Evolutionary conservation across 768 basidiomycete genomes (phyloP).

Genomic region (Clitopilus hobsonii): DNA sequence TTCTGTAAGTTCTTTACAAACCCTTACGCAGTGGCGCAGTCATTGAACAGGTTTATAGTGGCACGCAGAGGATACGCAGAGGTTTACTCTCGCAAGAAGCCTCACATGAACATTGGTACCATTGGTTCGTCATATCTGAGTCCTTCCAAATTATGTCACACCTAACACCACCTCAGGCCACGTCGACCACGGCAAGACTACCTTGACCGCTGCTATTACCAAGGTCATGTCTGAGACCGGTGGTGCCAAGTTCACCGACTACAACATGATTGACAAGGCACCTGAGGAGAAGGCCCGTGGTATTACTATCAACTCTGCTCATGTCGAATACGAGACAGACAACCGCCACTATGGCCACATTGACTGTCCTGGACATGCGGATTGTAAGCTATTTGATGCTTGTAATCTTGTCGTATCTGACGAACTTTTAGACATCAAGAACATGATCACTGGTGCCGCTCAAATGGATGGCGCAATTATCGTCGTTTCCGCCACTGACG

Average conservation of each 20-base stretch:
- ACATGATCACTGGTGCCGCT: constrained; percentile 99
- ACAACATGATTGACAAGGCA: constrained; percentile 97
- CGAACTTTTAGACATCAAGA: constrained; percentile 72
- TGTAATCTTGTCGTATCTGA: not conserved
- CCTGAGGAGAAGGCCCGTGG: constrained; percentile 99
- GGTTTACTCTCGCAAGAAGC: constrained; percentile 69
- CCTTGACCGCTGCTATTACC: constrained; percentile 92
- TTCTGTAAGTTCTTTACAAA: constrained; percentile 21
- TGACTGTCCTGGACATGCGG: constrained; percentile 95
- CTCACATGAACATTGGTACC: constrained; percentile 95
- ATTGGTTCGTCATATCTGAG: constrained; percentile 52
- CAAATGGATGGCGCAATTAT: constrained; percentile 97
- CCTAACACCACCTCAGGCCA: constrained; percentile 49
- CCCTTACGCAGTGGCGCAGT: not conserved
- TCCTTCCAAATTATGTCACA: not conserved
- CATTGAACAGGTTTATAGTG: constrained; percentile 25
- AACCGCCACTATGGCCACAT: constrained; percentile 94
- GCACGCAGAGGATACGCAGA: constrained; percentile 75
- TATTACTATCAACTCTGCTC: constrained; percentile 98
- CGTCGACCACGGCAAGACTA: constrained; percentile 98
- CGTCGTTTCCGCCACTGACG: constrained; percentile 97
- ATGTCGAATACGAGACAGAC: constrained; percentile 96
- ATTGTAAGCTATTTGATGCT: constrained; percentile 53
- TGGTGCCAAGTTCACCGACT: constrained; percentile 88
- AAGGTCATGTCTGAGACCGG: constrained; percentile 80